A percentile compares a stretch with the other conserved stretches of the same genome.
These are phyloP conservation scores for Globisporangium perplexum DNA, from an alignment of 352 stramenopile species.

Conservation along the genomic window DNA sequence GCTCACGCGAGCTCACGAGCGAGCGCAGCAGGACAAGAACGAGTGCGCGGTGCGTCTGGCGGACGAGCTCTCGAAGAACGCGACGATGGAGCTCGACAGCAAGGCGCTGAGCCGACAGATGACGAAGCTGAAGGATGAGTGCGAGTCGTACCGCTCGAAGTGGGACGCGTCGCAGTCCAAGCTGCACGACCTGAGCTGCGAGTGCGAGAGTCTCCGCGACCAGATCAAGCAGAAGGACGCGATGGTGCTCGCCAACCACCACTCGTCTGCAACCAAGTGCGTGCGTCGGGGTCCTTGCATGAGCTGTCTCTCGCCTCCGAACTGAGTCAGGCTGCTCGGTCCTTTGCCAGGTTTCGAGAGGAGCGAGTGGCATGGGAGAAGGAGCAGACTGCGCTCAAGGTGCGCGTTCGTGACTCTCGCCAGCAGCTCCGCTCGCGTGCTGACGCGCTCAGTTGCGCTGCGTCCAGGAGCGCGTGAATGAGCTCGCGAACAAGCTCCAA, in stretches of 20 bases:
- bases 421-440: not conserved
- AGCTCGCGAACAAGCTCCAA: conserved; percentile 52
- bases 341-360: conserved; percentile 37
- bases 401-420: conserved; percentile 5
- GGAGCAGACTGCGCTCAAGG: conserved; percentile 43
- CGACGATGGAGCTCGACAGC: conserved; percentile 47
- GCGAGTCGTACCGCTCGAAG: conserved; percentile 37
- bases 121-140: conserved; percentile 39
- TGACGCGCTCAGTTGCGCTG: not conserved
- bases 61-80: conserved; percentile 35
- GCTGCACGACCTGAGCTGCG: conserved; percentile 37
- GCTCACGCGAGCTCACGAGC: conserved; percentile 28
- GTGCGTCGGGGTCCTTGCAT: not conserved
- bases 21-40: conserved; percentile 28
- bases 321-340: not conserved
- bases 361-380: conserved; percentile 45
- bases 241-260: conserved; percentile 58
- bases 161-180: conserved; percentile 56
- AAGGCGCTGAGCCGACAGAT: conserved; percentile 47
- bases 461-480: conserved; percentile 36
- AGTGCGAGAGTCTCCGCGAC: conserved; percentile 54
- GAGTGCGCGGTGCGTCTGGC: conserved; percentile 39
- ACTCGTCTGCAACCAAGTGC: conserved; percentile 45
- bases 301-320: not conserved
- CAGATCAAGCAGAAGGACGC: conserved; percentile 74